Base-by-base conservation (phyloP, 2,329 filamentous ascomycete genomes). In the Pseudogymnoascus sp. region DNA sequence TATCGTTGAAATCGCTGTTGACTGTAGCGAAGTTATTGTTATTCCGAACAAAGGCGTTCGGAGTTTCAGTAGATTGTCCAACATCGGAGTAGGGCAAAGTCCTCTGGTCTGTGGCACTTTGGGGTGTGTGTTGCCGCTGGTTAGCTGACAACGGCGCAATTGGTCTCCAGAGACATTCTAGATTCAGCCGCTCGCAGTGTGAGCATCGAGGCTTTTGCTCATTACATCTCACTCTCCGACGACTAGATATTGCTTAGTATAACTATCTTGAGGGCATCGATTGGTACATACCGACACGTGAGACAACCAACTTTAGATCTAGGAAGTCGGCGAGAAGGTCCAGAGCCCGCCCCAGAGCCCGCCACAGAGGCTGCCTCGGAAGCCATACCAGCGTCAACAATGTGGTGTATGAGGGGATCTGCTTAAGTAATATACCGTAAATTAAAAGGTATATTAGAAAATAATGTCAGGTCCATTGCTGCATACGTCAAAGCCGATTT, bases 171-270 rank as follows among this genome's bases (percentile, higher is more conserved):
- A 76, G 76, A 70, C 82, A 84, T 56, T 82, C 77, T 23, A 84
- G 74, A 64, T 80, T 80, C 59, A 83, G 75, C 42, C 81, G 76
- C 69, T 79, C 79, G 72, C 82, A 84, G 68, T 83, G 81, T 60
- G 75, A 78, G 69, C 82, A 84, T 16, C 78, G 71, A 5, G 82
- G 81, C 64, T 79, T 77, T 66, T 78, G 76, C 72, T 84, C 81
- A 67, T 83, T 80, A 70, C 81, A 84, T 67, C 81, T 78, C 67
- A 82, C 82, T 72, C 83, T 84, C 65, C 80, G 76, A 38, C 80
- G 78, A 66, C 79, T 81, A 21, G 12, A 4, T 18, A 44, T 21
- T 44, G 10, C 18, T 44, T 44, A 44, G 40, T 8, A 44, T 44
- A 18, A 44, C 18, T 44, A 44, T 44, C 23, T 12, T 12, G 40